Evolutionary conservation across 2,329 filamentous ascomycete species (phyloP), one percentile per base, ranked within the genome.

Genomic region (Colletotrichum euphorbiae): DNA sequence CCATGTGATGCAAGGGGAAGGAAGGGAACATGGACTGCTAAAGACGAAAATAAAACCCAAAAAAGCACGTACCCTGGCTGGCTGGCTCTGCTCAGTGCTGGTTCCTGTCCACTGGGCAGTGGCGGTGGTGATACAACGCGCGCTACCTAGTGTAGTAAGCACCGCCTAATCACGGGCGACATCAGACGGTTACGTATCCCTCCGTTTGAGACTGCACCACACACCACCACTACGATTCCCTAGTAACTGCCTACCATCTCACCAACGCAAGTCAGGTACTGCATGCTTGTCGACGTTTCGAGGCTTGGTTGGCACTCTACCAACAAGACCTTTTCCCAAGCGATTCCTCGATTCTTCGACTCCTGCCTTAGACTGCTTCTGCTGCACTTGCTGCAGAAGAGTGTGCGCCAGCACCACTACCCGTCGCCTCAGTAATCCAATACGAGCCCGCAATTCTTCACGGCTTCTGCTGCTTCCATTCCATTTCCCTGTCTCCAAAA

Each of bases 181-280:
- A 58, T 58, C 28, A 48, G 42, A 59, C 24, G 42, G 42, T 59
- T 59, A 59, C 56, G 56, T 59, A 59, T 38, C 56, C 56, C 31
- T 51, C 56, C 56, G 56, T 59, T 59, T 59, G 56, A 59, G 24
- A 28, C 56, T 59, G 42, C 55, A 43, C 42, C 33, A 40, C 28
- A 31, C 55, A 43, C 42, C 33, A 40, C 28, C 12, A 58, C n/a
- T 15, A 40, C 36, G 6, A 28, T 28, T 6, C 8, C 24, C 24
- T 45, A 45, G 21, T 21, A 9, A 13, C 21, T 21, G 11, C 7
- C 4, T 48, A 17, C 45, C 52, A 17, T 56, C 38, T 28, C 38
- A 28, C 21, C 33, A 42, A 28, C 33, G 17, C 24, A 31, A 51
- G 48, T n/a, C 28, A 11, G 36, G 48, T 33, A 24, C 28, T n/a